These are phyloP conservation scores for Linum lewisii DNA, from an alignment of 345 rosid genomes.

Conservation along the genomic window DNA sequence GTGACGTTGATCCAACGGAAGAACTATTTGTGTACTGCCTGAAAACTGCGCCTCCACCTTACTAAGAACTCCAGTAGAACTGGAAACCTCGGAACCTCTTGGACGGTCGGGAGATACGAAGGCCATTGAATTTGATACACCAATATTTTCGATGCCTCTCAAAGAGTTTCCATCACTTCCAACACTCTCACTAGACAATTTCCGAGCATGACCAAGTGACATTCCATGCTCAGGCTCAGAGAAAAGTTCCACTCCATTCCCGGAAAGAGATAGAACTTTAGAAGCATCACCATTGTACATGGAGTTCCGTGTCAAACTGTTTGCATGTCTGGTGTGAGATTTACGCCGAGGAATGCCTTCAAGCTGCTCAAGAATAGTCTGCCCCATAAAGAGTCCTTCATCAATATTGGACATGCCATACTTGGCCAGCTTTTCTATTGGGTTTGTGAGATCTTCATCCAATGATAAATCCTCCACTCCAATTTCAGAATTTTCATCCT, in stretches of 20 bases:
- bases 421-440: conserved; percentile 76
- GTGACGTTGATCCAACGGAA: conserved; percentile 74
- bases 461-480: conserved; percentile 57
- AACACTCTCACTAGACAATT: conserved; percentile 62
- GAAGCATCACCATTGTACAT: conserved; percentile 49
- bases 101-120: conserved; percentile 50
- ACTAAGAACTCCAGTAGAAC: conserved; percentile 30
- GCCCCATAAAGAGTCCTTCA: conserved; percentile 90
- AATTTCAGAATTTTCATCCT: conserved; percentile 58
- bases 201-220: conserved; percentile 47
- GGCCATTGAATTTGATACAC: conserved; percentile 46
- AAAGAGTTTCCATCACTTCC: conserved; percentile 56
- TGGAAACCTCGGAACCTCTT: conserved; percentile 38
- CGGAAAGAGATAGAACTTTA: conserved; percentile 31
- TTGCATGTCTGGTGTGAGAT: conserved; percentile 39
- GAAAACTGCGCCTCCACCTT: conserved; percentile 29
- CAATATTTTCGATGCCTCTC: conserved; percentile 59
- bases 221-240: conserved; percentile 51
- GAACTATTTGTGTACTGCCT: conserved; percentile 53
- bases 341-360: conserved; percentile 76
- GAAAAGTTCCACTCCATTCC: conserved; percentile 49
- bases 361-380: conserved; percentile 84
- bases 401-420: conserved; percentile 90
- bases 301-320: conserved; percentile 34
- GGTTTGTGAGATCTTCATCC: conserved; percentile 73